Evolutionary conservation across 805 yeast genomes (phyloP), one percentile per base, ranked within the genome.

Genomic region (Lachancea quebecensis): DNA sequence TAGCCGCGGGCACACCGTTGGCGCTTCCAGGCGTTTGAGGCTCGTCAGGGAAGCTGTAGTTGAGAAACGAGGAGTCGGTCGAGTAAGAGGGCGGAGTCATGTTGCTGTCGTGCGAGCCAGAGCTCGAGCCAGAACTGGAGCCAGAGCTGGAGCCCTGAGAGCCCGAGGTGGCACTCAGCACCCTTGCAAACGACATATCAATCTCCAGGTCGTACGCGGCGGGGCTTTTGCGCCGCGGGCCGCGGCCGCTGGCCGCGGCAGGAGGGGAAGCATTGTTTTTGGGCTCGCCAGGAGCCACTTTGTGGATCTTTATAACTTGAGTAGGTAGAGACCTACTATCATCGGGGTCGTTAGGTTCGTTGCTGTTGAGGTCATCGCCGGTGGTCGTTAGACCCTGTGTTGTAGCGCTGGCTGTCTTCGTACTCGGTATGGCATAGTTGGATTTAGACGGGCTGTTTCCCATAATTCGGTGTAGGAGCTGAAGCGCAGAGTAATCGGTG

Each of bases 381-480:
- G 59, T 10, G 37, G 42, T 31, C 49, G 68, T 56, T 48, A 68
- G 66, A 58, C 59, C 53, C 49, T 49, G 53, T 52, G 52, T 48
- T 48, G 45, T 50, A 27, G 52, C 46, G 16, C 41, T 41, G 38
- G 54, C 46, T 49, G 50, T 54, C 44, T 57, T 61, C 62, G 69
- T 56, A 62, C 58, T 63, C 65, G 70, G 67, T 55, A 64, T 61
- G 56, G 64, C 66, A 57, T 59, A 59, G 49, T 58, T 60, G 42
- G 58, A 63, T 51, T 64, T 66, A 35, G 82, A 77, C 71, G 82
- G 82, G 81, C 77, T 77, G 68, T 77, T 78, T 68, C 84, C 82
- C 82, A 78, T 78, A 58, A 50, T 51, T 34, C 38, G 30, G 36
- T 11, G 41, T 18, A 39, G 28, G 17, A 7, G 28, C 27, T 35